Percentiles rank a stretch among this genome's conserved stretches.
Evolutionary conservation across 2,329 filamentous ascomycete genomes (phyloP).

Genomic region (Amauroascus niger): DNA sequence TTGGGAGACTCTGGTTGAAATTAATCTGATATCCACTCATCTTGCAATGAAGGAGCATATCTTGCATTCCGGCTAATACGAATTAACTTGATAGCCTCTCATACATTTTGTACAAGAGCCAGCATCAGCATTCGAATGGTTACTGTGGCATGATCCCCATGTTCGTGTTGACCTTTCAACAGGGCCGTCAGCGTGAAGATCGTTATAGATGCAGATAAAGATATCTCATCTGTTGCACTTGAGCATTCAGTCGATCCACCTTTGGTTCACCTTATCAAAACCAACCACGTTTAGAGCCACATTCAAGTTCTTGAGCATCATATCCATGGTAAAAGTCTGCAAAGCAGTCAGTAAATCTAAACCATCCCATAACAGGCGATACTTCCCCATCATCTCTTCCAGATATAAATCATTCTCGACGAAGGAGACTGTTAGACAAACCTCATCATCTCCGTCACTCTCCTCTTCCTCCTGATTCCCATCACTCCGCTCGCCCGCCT

Average conservation of each 20-base stretch:
- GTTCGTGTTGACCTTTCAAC: no score
- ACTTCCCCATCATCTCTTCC: neutral
- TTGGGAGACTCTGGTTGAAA: no score
- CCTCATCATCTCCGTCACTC: slow-evolving; percentile 28
- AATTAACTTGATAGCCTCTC: no score
- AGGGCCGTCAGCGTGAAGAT: no score
- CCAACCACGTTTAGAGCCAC: slow-evolving; percentile 55
- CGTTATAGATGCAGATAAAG: no score
- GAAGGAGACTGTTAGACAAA: slow-evolving; percentile 32
- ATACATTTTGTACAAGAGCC: no score
- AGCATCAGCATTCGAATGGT: no score
- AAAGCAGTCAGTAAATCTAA: neutral
- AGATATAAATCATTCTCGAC: neutral
- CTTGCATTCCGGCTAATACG: no score
- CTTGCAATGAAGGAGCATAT: no score
- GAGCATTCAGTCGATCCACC: slow-evolving; percentile 45
- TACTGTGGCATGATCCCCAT: no score
- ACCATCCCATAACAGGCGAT: neutral
- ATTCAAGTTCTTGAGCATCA: slow-evolving; percentile 58
- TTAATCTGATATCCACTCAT: no score
- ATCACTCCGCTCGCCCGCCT: slow-evolving; percentile 25
- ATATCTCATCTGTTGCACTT: neutral
- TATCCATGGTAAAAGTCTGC: slow-evolving; percentile 58
- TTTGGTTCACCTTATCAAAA: slow-evolving; percentile 48
- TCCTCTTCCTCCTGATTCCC: slow-evolving; percentile 23